Percentiles rank a stretch among this genome's conserved stretches.
Conservation (phyloP, 2,329 filamentous ascomycete species). For the Metarhizium anisopliae region DNA sequence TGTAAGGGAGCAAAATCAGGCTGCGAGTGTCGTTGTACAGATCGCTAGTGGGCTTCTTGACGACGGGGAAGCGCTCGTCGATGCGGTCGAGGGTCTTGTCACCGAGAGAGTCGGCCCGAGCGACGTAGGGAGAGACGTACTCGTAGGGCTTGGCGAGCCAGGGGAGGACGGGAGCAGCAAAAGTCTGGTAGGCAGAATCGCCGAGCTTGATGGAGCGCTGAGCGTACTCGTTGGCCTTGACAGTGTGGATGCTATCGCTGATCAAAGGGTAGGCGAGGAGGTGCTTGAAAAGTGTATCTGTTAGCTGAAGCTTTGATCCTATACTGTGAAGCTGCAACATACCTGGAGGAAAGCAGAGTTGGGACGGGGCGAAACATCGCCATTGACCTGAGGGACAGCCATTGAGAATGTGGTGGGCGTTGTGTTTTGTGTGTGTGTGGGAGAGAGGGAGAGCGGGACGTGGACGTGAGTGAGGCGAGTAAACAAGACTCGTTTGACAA, state of each 20-base stretch:
- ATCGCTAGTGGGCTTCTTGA: conserved; percentile 68
- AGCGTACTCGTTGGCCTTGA: conserved; percentile 76
- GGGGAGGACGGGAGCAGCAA: conserved; percentile 70
- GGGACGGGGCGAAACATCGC: conserved; percentile 35
- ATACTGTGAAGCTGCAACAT: conserved; percentile 11
- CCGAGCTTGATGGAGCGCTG: conserved; percentile 72
- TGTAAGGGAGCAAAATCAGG: conserved; percentile 53
- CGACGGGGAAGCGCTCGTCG: conserved; percentile 60
- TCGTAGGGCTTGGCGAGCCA: conserved; percentile 64
- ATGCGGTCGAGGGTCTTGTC: conserved; percentile 62
- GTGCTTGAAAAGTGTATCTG: conserved; percentile 48
- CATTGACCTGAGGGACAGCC: conserved; percentile 38
- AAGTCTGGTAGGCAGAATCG: conserved; percentile 63
- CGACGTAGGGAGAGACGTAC: conserved; percentile 77
- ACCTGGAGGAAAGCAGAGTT: conserved; percentile 43
- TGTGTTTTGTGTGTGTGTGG: not conserved
- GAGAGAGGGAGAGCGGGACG: not conserved
- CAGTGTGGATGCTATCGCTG: conserved; percentile 65
- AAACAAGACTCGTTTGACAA: not conserved
- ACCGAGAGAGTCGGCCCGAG: conserved; percentile 69
- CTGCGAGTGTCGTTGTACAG: conserved; percentile 56
- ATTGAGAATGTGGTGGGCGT: conserved; percentile 15
- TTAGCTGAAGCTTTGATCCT: not conserved
- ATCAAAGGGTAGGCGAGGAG: conserved; percentile 77
- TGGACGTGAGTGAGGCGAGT: not conserved